Evolutionary conservation across 805 yeast species (phyloP).

Genomic region (Grigorovia yakushimaensis): DNA sequence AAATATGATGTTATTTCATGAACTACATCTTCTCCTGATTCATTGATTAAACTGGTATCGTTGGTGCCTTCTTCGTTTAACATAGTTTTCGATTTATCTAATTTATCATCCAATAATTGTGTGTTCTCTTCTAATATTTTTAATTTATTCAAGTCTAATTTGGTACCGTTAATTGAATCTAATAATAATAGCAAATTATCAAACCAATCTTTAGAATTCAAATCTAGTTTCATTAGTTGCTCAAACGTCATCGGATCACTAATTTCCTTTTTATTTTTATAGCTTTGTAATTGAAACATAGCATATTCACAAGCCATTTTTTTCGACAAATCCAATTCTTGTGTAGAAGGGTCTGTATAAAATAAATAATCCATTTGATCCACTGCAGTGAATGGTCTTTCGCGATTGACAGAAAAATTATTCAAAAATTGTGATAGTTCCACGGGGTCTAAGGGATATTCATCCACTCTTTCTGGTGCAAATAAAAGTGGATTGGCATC

Average conservation of each 20-base stretch:
- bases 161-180: conserved; percentile 15
- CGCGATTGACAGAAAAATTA: conserved; percentile 9
- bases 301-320: conserved; percentile 25
- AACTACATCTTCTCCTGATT: conserved; percentile 2
- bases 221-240: conserved; percentile 7
- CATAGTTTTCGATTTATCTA: neutral
- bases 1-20: conserved; percentile 26
- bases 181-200: conserved; percentile 11
- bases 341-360: conserved; percentile 10
- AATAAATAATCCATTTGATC: conserved; percentile 21
- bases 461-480: conserved; percentile 16
- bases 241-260: conserved; percentile 6
- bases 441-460: conserved; percentile 21
- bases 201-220: conserved; percentile 14
- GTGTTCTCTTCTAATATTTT: neutral
- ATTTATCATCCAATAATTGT: neutral
- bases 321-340: conserved; percentile 19
- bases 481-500: conserved; percentile 23
- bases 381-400: conserved; percentile 14
- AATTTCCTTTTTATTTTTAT: conserved; percentile 5
- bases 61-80: neutral
- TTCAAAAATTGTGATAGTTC: conserved; percentile 20
- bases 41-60: neutral
- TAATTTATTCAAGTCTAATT: conserved; percentile 9
- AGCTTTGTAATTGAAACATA: conserved; percentile 15